Base-by-base conservation (phyloP, 2,329 filamentous ascomycete species). In the Cryoendolithus antarcticus region DNA sequence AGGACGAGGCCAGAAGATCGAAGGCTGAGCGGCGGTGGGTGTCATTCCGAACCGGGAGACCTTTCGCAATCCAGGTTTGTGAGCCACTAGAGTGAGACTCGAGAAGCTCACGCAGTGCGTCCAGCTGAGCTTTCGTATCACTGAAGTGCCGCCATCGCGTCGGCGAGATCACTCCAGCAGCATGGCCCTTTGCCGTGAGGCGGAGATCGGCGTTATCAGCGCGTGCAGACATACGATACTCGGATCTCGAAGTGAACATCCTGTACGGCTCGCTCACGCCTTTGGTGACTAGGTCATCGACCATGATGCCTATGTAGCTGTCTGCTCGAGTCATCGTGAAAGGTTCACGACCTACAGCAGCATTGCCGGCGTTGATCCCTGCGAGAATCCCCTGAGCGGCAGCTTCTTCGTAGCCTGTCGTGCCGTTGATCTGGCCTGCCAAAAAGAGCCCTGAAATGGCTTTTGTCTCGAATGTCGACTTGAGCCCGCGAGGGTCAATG, bases 221-320 rank as follows among this genome's bases (percentile, higher is more conserved):
- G 45, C 91, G 81, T 2, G 86, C 77, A 32, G 81, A 85, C 73
- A 98, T 88, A 45, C 91, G 83, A 62, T 93, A 98, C 64, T 98
- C 91, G 63, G 83, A 93, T 47, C 91, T 78, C 4, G 84, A 83
- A 2, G 91, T 98, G 66, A 98, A 98, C 88, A 98, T 96, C 49
- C 91, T 78, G 62, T 98, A 98, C 1, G 91, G 91, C 57, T 98
- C 91, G 2, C 83, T 88, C 24, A 98, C 91, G 35, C 91, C 91
- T 62, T 95, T 96, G 12, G 89, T 96, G 55, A 93, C 80, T 29
- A 98, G 75, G 58, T 98, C 91, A 61, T 98, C 91, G 53, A 98
- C 88, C 86, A 98, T 94, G 63, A 98, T 82, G 49, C 91, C 91
- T 54, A 98, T 96, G 60, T 95, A 98, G 9, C 86, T 86, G 59